Base-by-base conservation (phyloP, 176 grass and related monocot genomes). In the Lolium rigidum region DNA sequence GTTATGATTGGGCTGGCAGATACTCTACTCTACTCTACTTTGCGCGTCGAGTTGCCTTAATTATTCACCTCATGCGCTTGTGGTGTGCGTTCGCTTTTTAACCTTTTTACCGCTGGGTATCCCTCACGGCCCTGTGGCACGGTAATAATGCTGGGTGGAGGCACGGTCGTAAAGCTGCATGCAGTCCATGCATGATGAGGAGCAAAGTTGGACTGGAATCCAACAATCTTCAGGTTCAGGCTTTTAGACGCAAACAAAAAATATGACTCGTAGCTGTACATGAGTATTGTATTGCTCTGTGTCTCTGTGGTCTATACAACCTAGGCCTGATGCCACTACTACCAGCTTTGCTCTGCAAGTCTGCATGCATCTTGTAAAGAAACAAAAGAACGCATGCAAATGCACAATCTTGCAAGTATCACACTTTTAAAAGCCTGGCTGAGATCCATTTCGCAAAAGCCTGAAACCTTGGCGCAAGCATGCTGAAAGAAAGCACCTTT, bases 1-100 rank as follows among this genome's bases (percentile, higher is more conserved):
- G 86, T 88, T 91, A 85, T 88, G 77, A 88, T 85, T 91, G 82
- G 86, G 50, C 50, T 9, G 37, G 77, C 76, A n/a, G 43, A 51
- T 59, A 43, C 70, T 0, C 70, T 0, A 51, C 70, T 0, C 70
- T 0, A 51, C 31, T 35, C 31, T 35, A 35, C 31, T 7, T 50
- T 16, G 11, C 15, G 69, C 69, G 43, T 78, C 15, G 55, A 41
- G 73, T 17, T 62, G 83, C 59, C 58, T 52, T 87, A 77, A 91
- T 91, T 91, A 91, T 88, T 90, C 81, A 91, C 70, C 51, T 22
- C 85, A 75, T 38, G 39, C 3, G 11, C 37, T 7, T 26, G 11
- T 24, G 22, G 14, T 21, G 47, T 26, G 22, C 24, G 60, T 8
- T 41, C 13, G 38, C 70, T 24, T 84, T 90, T 61, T 85, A 54